Evolutionary conservation across 805 yeast species (phyloP), one percentile per base, ranked within the genome.

Genomic region (Candida ovalis): DNA sequence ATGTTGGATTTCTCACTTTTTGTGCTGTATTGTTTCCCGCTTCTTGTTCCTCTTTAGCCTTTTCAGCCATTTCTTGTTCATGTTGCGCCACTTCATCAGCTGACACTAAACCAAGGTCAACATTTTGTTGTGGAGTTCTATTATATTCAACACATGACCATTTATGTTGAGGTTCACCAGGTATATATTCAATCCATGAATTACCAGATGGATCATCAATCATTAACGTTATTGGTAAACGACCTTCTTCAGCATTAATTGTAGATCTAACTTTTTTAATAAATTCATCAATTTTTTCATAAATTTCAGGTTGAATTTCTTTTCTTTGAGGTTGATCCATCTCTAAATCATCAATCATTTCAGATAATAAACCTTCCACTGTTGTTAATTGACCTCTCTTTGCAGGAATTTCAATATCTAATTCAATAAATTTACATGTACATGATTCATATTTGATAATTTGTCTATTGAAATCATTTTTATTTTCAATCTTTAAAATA

Each of bases 161-260:
- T 67, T 91, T 89, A 68, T 88, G 95, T 33, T 86, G 74, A 4
- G 96, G 77, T 64, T 89, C 96, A 50, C 88, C 91, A 18, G 97
- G 97, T 50, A 79, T 68, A 65, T 77, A 88, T 63, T 88, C 96
- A 46, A 94, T 82, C 96, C 97, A 94, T 4, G 98, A 92, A 72
- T 94, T 94, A 15, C 99, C 99, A 1, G 97, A 80, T 25, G 99
- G 97, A 67, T 94, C 99, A 66, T 91, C 96, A 10, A 89, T 71
- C 22, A 77, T 74, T 43, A 92, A 77, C 0, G 95, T 86, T 52
- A 92, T 61, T 1, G 98, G 98, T 45, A 88, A 67, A 18, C 80
- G 76, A 28, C 78, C 80, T 45, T 77, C 78, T 50, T 84, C 82
- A 48, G 89, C 92, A n/a, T 76, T 74, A 23, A 88, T 71, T 46